A percentile compares a stretch with the other conserved stretches of the same genome.
phyloP scores from a whole-genome alignment of 306 rosid genomes.

The Trifolium pratense region DNA sequence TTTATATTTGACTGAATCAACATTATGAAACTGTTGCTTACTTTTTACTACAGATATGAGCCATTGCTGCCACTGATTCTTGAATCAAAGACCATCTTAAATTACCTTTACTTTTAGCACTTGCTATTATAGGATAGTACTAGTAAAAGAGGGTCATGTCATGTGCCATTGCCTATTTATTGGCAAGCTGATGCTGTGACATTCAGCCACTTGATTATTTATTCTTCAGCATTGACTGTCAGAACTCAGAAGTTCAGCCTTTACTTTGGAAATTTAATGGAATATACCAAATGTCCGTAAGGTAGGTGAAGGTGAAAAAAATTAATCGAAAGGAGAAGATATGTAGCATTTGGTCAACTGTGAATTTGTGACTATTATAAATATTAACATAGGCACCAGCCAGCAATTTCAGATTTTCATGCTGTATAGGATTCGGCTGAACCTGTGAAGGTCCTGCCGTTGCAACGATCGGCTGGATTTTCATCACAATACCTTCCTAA shows the following conservation, averaged over 20 bases:
- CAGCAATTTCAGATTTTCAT: too few relatives aligned
- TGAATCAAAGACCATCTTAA: conserved; percentile 14
- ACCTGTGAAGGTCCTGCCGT: too few relatives aligned
- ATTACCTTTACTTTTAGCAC: conserved; percentile 7
- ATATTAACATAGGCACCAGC: too few relatives aligned
- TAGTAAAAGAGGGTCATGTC: too few relatives aligned
- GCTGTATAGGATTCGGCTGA: too few relatives aligned
- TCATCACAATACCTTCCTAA: too few relatives aligned
- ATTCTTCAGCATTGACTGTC: too few relatives aligned
- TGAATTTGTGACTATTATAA: too few relatives aligned
- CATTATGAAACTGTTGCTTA: conserved; percentile 8
- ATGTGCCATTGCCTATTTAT: neutral
- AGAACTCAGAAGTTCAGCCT: conserved; percentile 20
- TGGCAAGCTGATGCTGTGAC: conserved; percentile 6
- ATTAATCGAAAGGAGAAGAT: neutral
- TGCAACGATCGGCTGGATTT: too few relatives aligned
- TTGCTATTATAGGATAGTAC: neutral
- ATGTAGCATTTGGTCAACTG: too few relatives aligned
- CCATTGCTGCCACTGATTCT: neutral
- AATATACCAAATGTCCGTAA: conserved; percentile 18
- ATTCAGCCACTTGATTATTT: too few relatives aligned
- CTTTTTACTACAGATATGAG: conserved; percentile 29
- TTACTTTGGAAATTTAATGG: conserved; percentile 2
- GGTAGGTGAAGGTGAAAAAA: too few relatives aligned
- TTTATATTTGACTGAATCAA: conserved; percentile 19